phyloP scores from a whole-genome alignment of 768 basidiomycete species.

The Boletus rubescentipes region DNA sequence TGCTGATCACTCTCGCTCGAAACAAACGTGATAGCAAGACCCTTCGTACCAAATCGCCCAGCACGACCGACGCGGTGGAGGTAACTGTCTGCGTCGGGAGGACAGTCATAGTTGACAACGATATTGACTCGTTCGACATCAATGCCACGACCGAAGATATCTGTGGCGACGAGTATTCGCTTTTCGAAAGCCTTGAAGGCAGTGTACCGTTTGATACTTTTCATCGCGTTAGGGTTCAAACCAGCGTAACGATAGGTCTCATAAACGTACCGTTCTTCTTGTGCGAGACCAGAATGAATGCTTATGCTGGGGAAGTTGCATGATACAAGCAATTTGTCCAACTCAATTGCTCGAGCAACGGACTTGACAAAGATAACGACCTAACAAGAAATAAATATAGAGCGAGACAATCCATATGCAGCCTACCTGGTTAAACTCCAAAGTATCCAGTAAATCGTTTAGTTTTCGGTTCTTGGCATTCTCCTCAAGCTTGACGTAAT shows the following conservation, averaged over 20 bases:
- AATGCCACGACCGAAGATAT: constrained; percentile 99
- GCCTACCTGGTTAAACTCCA: constrained; percentile 96
- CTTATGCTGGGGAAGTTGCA: constrained; percentile 99
- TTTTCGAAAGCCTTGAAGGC: constrained; percentile 99
- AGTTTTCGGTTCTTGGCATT: constrained; percentile 94
- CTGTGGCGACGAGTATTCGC: constrained; percentile 97
- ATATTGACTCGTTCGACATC: constrained; percentile 99
- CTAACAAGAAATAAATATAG: constrained; percentile 39
- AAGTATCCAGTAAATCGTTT: constrained; percentile 90
- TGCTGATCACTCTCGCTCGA: constrained; percentile 90
- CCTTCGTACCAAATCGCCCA: constrained; percentile 98
- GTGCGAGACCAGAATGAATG: constrained; percentile 92
- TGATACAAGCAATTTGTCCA: constrained; percentile 93
- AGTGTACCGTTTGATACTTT: constrained; percentile 89
- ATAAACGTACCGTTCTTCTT: constrained; percentile 86
- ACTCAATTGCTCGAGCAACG: constrained; percentile 91
- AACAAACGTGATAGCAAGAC: constrained; percentile 96
- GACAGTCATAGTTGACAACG: constrained; percentile 98
- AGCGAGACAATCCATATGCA: neutral
- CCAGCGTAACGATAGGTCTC: neutral
- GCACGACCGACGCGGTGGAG: constrained; percentile 99
- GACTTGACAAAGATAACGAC: constrained; percentile 99
- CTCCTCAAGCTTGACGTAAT: constrained; percentile 97
- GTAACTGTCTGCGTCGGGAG: constrained; percentile 96
- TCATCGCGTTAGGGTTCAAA: constrained; percentile 4